Base-by-base conservation (phyloP, 129 eudicot species). In the Apium graveolens region DNA sequence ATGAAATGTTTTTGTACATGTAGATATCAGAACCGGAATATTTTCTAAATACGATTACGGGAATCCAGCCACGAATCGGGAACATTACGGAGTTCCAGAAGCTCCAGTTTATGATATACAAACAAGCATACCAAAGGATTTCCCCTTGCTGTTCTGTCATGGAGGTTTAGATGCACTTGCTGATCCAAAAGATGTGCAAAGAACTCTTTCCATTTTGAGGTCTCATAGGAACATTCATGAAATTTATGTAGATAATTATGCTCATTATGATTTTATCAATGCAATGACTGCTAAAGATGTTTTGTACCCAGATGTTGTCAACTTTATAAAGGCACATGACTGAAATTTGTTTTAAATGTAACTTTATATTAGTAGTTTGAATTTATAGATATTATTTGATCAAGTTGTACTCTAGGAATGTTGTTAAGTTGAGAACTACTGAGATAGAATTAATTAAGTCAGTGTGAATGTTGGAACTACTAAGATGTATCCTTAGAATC, bases 241-340 rank as follows among this genome's bases (percentile, higher is more conserved):
- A 32, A 66, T 66, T 27, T 66, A 66, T 66, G 31, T 66, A 1
- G 72, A 66, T 66, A 14, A 66, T 14, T 66, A 31, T 31, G 72
- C 72, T 66, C 72, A 66, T 66, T 66, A 12, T 12, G 72, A 66
- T 66, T 66, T 66, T 24, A 31, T 66, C 24, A 66, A 31, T 32
- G 72, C 72, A 27, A 66, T 66, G 37, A 66, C 72, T 14, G 72
- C 72, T 66, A 66, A 66, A 66, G 72, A 66, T 66, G 72, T 29
- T 31, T 8, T 66, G 24, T 66, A 66, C 39, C 72, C 72, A 16
- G 39, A 32, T 66, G 16, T 66, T 1, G 24, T 66, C 72, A 31
- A 31, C 72, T 66, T 66, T 31, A 14, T 66, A 3, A 66, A 4
- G 72, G 20, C 21, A 31, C 39, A 65, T 65, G 0, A 26, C 11